phyloP scores from a whole-genome alignment of 1,284 basidiomycete species.

The Uromyces viciae-fabae region DNA sequence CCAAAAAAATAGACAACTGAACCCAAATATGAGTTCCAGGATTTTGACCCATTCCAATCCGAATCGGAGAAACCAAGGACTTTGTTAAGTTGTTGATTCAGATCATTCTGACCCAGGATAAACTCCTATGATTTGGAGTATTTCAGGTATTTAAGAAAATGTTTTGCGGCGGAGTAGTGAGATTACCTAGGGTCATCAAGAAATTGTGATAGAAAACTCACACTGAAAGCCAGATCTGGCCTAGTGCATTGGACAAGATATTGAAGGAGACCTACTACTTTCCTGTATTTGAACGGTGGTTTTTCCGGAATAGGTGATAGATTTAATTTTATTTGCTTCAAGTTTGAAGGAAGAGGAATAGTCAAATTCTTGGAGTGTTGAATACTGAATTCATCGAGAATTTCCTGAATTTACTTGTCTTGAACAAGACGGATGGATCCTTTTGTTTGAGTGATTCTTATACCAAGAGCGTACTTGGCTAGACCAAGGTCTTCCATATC shows the following conservation, averaged over 20 bases:
- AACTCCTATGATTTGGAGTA: neutral
- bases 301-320: neutral
- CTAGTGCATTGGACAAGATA: constrained; percentile 14
- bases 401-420: constrained; percentile 6
- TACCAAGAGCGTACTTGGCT: neutral
- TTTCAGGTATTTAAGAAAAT: neutral
- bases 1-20: neutral
- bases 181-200: neutral
- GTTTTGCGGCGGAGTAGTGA: neutral
- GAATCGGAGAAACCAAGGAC: neutral
- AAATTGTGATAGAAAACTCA: neutral
- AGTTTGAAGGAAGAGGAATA: neutral
- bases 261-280: neutral
- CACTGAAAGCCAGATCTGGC: constrained; percentile 13
- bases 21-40: neutral
- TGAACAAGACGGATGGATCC: neutral
- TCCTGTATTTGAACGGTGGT: neutral
- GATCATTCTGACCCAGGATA: neutral
- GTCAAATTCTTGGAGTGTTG: neutral
- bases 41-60: neutral
- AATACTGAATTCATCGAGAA: neutral
- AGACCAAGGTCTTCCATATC: constrained; percentile 29
- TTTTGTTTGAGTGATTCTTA: neutral
- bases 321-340: neutral
- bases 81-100: neutral